A percentile compares a stretch with the other conserved stretches of the same genome.
These are phyloP conservation scores for Coniochaeta sp. DNA, from an alignment of 2,329 filamentous ascomycete genomes.

Conservation along the genomic window DNA sequence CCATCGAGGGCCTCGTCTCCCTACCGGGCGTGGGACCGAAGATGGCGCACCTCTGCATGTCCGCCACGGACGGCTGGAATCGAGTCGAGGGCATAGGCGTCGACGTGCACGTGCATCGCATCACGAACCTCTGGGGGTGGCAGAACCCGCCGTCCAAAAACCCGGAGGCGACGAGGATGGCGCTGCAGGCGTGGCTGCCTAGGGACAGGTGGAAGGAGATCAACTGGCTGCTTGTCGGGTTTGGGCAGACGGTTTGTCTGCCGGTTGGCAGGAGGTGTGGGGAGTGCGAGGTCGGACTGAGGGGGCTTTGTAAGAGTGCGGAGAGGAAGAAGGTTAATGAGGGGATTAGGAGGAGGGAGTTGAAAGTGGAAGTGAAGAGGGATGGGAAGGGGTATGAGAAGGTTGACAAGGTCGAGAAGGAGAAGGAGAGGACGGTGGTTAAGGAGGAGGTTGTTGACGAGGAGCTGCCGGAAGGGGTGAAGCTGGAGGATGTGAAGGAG, in stretches of 20 bases:
- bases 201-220: conserved; percentile 85
- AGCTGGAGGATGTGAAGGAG: conserved; percentile 3
- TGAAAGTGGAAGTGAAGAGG: conserved; percentile 15
- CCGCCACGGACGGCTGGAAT: conserved; percentile 55
- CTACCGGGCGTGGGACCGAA: conserved; percentile 88
- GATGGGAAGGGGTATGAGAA: conserved; percentile 36
- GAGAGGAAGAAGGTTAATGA: conserved; percentile 56
- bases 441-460: conserved; percentile 15
- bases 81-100: conserved; percentile 75
- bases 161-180: conserved; percentile 73
- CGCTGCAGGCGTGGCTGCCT: conserved; percentile 77
- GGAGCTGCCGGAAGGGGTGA: conserved; percentile 7
- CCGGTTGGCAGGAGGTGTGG: conserved; percentile 76
- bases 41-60: conserved; percentile 87
- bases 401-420: conserved; percentile 18
- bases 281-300: conserved; percentile 72
- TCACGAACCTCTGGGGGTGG: conserved; percentile 94
- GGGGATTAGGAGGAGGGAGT: conserved; percentile 43
- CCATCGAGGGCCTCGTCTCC: conserved; percentile 65
- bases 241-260: conserved; percentile 81
- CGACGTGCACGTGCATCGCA: conserved; percentile 90
- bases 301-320: conserved; percentile 69
- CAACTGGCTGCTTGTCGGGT: conserved; percentile 79
- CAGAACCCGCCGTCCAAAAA: conserved; percentile 58
- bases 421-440: conserved; percentile 19